These are phyloP conservation scores for Ilex asprella DNA, from an alignment of 257 asterid genomes.

Conservation along the genomic window DNA sequence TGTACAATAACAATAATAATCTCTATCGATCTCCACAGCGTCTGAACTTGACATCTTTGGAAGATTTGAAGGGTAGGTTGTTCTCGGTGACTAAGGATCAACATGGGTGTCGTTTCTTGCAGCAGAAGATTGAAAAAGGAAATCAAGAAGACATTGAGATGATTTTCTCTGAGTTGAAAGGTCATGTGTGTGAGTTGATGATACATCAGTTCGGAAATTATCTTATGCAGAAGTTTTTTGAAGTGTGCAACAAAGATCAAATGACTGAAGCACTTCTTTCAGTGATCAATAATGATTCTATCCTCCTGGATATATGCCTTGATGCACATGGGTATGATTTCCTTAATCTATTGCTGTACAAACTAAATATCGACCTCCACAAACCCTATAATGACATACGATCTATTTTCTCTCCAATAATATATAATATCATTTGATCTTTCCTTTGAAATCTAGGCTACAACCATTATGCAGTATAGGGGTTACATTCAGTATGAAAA, in stretches of 20 bases:
- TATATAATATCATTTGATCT: too few relatives aligned
- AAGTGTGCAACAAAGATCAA: constrained; percentile 25
- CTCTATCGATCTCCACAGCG: background rate
- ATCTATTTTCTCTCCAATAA: too few relatives aligned
- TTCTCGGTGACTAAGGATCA: constrained; percentile 33
- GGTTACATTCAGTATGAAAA: too few relatives aligned
- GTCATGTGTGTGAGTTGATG: constrained; percentile 40
- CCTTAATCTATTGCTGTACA: background rate
- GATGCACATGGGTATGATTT: constrained; percentile 38
- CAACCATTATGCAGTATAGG: too few relatives aligned
- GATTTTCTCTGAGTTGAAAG: constrained; percentile 41
- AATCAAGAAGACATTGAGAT: constrained; percentile 25
- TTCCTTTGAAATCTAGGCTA: too few relatives aligned
- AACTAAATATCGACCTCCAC: too few relatives aligned
- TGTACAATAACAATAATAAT: background rate
- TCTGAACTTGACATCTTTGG: constrained; percentile 10
- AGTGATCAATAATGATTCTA: constrained; percentile 10
- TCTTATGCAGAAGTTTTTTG: constrained; percentile 36
- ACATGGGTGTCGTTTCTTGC: constrained; percentile 38
- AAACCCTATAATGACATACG: too few relatives aligned
- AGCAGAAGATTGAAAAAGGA: constrained; percentile 36
- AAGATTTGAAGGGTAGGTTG: constrained; percentile 33
- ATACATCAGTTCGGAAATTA: constrained; percentile 41
- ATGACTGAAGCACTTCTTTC: constrained; percentile 22
- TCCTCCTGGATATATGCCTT: constrained; percentile 30